Percentiles rank a stretch among this genome's conserved stretches.
These are phyloP conservation scores for Microdochium trichocladiopsis DNA, from an alignment of 2,329 filamentous ascomycete species.

Conservation along the genomic window DNA sequence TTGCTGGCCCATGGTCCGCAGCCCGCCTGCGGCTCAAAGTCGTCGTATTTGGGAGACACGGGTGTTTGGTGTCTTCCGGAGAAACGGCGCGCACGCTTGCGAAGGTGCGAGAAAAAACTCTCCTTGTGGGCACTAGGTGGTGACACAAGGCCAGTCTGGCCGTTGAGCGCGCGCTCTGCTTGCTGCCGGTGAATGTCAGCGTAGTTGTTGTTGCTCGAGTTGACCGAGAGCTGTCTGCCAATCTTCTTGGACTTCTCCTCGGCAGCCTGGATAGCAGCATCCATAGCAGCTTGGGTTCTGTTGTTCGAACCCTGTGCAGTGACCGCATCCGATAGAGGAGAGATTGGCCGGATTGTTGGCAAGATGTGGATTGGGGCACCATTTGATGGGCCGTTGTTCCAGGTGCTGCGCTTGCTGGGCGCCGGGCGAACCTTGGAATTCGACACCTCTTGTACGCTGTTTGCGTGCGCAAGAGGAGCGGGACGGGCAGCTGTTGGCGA, in stretches of 20 bases:
- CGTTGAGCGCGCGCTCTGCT: constrained; percentile 84
- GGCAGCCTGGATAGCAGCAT: constrained; percentile 33
- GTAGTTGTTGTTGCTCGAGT: constrained; percentile 89
- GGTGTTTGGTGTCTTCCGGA: constrained; percentile 85
- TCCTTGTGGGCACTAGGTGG: constrained; percentile 79
- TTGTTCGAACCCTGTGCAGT: constrained; percentile 75
- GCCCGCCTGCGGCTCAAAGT: constrained; percentile 87
- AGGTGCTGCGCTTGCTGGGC: constrained; percentile 79
- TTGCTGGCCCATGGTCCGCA: constrained; percentile 86
- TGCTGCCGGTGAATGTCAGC: constrained; percentile 84
- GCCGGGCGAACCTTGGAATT: constrained; percentile 40
- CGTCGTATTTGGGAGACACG: constrained; percentile 72
- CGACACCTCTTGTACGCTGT: constrained; percentile 27
- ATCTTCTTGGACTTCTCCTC: constrained; percentile 79
- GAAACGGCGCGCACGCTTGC: constrained; percentile 85
- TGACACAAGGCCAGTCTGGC: constrained; percentile 66
- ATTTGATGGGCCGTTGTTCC: constrained; percentile 76
- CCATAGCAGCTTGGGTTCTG: constrained; percentile 28
- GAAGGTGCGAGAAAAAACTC: constrained; percentile 94
- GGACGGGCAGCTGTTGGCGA: constrained; percentile 25
- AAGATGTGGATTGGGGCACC: constrained; percentile 91
- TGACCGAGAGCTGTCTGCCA: constrained; percentile 85
- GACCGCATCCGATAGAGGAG: constrained; percentile 89
- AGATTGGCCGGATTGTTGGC: constrained; percentile 89
- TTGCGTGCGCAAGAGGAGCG: constrained; percentile 9